These are phyloP conservation scores for Aegilops umbellulata DNA, from an alignment of 176 grass and related monocot genomes.

Conservation along the genomic window DNA sequence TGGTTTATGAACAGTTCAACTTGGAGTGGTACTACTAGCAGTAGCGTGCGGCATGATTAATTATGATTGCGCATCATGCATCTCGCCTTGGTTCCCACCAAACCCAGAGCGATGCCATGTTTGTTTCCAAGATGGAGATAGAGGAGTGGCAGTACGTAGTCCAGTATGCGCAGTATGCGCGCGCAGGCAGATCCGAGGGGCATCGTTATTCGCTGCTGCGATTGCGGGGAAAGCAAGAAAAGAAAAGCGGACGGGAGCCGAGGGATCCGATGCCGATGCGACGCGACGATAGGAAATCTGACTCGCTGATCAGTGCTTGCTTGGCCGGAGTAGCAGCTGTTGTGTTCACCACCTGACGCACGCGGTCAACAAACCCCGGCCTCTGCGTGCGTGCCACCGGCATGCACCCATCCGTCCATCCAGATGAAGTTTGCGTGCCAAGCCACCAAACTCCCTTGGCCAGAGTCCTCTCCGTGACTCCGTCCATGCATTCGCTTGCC, in stretches of 20 bases:
- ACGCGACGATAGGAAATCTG: background rate
- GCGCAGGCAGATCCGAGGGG: conserved; percentile 14
- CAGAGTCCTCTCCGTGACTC: background rate
- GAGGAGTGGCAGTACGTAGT: background rate
- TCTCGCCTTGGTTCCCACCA: background rate
- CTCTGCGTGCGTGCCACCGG: no score
- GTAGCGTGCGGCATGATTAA: background rate
- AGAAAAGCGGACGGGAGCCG: background rate
- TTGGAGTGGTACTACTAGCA: no score
- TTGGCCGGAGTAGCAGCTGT: no score
- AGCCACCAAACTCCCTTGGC: background rate
- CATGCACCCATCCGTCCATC: no score
- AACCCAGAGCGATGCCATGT: background rate
- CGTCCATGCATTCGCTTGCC: background rate
- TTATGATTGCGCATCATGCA: background rate
- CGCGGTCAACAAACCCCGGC: no score
- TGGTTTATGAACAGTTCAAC: background rate
- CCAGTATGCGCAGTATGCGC: background rate
- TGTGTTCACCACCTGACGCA: no score
- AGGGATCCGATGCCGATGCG: conserved; percentile 31
- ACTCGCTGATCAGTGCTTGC: no score
- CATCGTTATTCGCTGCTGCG: background rate
- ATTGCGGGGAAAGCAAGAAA: background rate
- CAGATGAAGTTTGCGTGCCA: background rate
- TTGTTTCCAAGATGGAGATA: background rate